Percentiles rank a stretch among this genome's conserved stretches.
Conservation (phyloP, 176 grass and related monocot genomes). For the Eragrostis nindensis region DNA sequence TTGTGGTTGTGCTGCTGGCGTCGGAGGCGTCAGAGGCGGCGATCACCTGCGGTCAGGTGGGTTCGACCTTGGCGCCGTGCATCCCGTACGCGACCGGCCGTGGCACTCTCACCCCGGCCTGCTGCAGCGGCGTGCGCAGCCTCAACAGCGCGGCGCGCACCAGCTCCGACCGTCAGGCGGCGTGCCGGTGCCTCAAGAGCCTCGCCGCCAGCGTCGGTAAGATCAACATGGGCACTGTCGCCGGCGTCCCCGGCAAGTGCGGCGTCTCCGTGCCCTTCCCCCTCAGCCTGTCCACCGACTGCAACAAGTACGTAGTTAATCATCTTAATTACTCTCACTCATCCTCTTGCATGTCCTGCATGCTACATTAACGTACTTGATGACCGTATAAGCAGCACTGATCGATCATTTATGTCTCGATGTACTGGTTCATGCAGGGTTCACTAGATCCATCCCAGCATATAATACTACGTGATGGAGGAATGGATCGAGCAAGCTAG, state of each 20-base stretch:
- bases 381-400: too few species aligned
- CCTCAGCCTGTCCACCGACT: slow-evolving; percentile 54
- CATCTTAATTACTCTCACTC: too few species aligned
- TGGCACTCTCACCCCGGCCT: neutral
- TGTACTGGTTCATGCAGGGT: too few species aligned
- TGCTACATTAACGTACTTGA: too few species aligned
- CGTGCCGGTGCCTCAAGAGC: slow-evolving; percentile 38
- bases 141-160: neutral
- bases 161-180: slow-evolving; percentile 27
- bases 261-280: slow-evolving; percentile 46
- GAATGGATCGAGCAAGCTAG: too few species aligned
- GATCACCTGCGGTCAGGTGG: slow-evolving; percentile 51
- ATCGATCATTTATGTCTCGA: too few species aligned
- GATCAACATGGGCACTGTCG: slow-evolving; percentile 27
- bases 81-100: slow-evolving; percentile 41
- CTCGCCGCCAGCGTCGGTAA: slow-evolving; percentile 30
- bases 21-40: slow-evolving; percentile 24
- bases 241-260: slow-evolving; percentile 44
- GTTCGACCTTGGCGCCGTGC: slow-evolving; percentile 38
- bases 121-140: slow-evolving; percentile 42
- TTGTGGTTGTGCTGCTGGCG: neutral
- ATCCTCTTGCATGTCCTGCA: too few species aligned
- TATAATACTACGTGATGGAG: too few species aligned
- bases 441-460: too few species aligned
- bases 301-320: slow-evolving; percentile 39